Percentiles rank a stretch among this genome's conserved stretches.
Evolutionary conservation across 2,329 filamentous ascomycete genomes (phyloP).

Genomic region (Coleophoma cylindrospora): DNA sequence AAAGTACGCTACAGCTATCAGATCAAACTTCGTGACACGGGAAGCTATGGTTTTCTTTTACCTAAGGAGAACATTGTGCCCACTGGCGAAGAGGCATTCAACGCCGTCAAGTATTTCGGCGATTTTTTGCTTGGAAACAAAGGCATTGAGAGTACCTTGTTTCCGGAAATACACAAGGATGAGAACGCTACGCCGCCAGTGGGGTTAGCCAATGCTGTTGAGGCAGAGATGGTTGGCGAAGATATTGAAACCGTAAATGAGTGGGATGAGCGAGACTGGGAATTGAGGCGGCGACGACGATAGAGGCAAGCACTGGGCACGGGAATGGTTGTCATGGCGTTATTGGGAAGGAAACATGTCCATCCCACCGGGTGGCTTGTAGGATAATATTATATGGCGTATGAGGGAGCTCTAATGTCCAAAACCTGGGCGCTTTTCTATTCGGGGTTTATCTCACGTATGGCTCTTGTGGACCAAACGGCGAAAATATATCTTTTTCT

Average conservation of each 20-base stretch:
- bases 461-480: no score
- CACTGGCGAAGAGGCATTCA: conserved; percentile 81
- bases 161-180: conserved; percentile 11
- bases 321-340: no score
- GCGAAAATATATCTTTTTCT: no score
- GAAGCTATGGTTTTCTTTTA: conserved; percentile 88
- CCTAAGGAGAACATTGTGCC: conserved; percentile 84
- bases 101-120: conserved; percentile 78
- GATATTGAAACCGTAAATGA: conserved; percentile 10
- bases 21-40: conserved; percentile 88
- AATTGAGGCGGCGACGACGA: neutral
- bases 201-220: neutral
- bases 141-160: conserved; percentile 47
- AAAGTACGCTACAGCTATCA: conserved; percentile 83
- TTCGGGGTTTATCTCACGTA: no score
- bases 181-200: neutral
- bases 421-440: no score
- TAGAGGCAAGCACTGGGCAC: neutral
- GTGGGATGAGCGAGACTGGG: conserved; percentile 7
- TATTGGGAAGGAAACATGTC: no score
- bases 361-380: no score
- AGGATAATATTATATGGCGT: no score
- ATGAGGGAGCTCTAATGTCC: no score
- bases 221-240: conserved; percentile 29
- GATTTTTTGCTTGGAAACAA: conserved; percentile 71